Evolutionary conservation across 768 basidiomycete species (phyloP).

Genomic region (Mycena vulgaris): DNA sequence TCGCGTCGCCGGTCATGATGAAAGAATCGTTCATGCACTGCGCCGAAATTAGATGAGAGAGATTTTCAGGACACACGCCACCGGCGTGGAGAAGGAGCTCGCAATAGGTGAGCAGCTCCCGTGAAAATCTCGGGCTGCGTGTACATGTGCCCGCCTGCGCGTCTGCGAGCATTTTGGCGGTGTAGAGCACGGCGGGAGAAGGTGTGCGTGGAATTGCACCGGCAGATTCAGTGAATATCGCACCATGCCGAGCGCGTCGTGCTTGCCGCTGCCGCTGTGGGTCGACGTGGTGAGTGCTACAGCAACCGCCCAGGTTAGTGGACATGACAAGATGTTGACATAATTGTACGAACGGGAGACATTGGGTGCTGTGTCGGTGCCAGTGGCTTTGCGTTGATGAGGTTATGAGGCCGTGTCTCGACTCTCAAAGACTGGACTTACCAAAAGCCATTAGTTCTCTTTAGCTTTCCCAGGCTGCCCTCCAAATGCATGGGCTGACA

Average conservation of each 20-base stretch:
- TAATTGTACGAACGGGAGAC: too few species aligned
- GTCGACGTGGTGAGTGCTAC: conserved; percentile 66
- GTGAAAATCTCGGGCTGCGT: conserved; percentile 78
- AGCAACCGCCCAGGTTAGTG: too few species aligned
- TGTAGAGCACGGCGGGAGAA: conserved; percentile 76
- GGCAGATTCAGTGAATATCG: conserved; percentile 80
- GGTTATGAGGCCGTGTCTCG: too few species aligned
- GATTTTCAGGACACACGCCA: conserved; percentile 59
- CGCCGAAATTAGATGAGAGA: background rate
- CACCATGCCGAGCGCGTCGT: conserved; percentile 61
- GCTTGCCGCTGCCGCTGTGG: conserved; percentile 37
- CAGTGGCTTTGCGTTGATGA: too few species aligned
- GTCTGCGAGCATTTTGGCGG: conserved; percentile 80
- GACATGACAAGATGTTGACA: too few species aligned
- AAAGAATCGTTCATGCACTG: conserved; percentile 93
- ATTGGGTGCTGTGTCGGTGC: too few species aligned
- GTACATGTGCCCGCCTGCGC: conserved; percentile 73
- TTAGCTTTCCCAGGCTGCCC: too few species aligned
- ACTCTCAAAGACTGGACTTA: too few species aligned
- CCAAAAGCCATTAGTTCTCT: too few species aligned
- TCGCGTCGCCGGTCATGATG: conserved; percentile 89
- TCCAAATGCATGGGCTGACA: too few species aligned
- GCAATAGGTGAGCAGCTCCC: conserved; percentile 81
- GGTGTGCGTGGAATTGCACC: conserved; percentile 73
- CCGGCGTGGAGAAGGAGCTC: conserved; percentile 81